These are phyloP conservation scores for Aurantiochytrium sp. DNA, from an alignment of 108 stramenopile genomes.

Conservation along the genomic window DNA sequence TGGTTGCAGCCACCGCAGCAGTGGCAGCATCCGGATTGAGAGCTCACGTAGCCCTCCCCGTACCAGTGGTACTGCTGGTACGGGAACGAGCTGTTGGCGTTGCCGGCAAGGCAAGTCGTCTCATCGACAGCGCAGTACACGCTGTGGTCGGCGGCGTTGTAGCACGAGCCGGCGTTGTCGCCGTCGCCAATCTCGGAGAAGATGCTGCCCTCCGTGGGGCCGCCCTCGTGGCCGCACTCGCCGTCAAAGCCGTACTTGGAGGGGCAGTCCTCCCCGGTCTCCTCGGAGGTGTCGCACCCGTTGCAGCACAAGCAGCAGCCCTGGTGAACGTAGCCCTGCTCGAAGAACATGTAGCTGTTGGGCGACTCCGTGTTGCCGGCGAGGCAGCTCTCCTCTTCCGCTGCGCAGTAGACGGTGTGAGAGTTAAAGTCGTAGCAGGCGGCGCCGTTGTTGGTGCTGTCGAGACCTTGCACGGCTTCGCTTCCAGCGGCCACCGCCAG, in stretches of 20 bases:
- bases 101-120: no score
- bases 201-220: no score
- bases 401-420: background rate
- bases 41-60: no score
- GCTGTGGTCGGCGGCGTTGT: no score
- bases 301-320: conserved; percentile 34
- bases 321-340: background rate
- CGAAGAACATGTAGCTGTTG: background rate
- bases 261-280: conserved; percentile 26
- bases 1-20: conserved; percentile 36
- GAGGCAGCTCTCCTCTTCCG: background rate
- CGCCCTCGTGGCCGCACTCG: background rate
- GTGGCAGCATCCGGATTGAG: conserved; percentile 35
- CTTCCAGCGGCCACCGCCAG: background rate
- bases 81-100: no score
- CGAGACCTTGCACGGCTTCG: background rate
- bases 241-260: background rate
- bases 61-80: no score
- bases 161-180: no score
- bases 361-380: background rate
- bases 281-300: conserved; percentile 20
- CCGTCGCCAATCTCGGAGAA: no score
- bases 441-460: background rate
- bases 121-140: no score
- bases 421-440: background rate